Base-by-base conservation (phyloP, 106 monocot genomes). In the Iris macrosiphon region DNA sequence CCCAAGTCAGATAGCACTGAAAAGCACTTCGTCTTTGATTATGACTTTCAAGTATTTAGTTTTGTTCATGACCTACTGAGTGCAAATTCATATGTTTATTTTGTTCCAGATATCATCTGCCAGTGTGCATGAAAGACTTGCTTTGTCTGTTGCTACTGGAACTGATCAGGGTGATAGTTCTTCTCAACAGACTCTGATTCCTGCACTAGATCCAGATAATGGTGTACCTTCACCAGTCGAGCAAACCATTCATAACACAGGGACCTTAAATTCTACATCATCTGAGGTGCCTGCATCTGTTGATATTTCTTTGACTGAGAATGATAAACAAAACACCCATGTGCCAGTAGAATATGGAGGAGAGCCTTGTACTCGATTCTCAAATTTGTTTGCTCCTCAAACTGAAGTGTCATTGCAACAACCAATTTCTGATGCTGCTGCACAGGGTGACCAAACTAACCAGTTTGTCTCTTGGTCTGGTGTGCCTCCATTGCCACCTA, bases 121-220 rank as follows among this genome's bases (percentile, higher is more conserved):
- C 17, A 32, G 3, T 34, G 45, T 42, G 7, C 35, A 34, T 62
- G 59, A 49, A 28, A 60, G 52, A 9, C 23, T 32, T 57, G 18
- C 31, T 37, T 35, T 60, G 7, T 57, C 49, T 44, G 50, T 35
- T 64, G 55, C 47, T 46, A n/a, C 57, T 27, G 60, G 14, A 47
- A 57, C 29, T 44, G 31, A 32, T 9, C 49, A 50, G 41, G 33
- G 16, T 5, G 8, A 10, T 57, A 17, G 13, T 11, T 57, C 19
- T 54, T 16, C 53, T 27, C 39, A 40, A 32, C 23, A 49, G 18
- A 24, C 12, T 19, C 22, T 29, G 3, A 14, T 4, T 40, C 34
- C 54, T 44, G 12, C 32, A 20, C 6, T 29, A 46, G 31, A 61
- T 9, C 17, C 26, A 21, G 10, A 18, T 32, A 29, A 55, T 61